Percentiles rank a stretch among this genome's conserved stretches.
phyloP scores from a whole-genome alignment of 176 grass and related monocot genomes.

The Bolboschoenus planiculmis region DNA sequence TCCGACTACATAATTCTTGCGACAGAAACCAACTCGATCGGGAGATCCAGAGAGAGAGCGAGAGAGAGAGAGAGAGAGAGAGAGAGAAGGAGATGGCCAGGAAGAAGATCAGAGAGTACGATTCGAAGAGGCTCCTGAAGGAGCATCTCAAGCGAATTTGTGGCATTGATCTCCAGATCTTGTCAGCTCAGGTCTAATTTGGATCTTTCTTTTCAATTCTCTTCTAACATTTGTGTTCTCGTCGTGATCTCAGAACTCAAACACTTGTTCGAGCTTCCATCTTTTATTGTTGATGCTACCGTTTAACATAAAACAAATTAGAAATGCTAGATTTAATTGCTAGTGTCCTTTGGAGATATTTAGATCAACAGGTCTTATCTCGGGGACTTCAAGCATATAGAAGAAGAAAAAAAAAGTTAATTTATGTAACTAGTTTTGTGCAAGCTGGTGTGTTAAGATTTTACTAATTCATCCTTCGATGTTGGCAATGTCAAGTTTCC shows the following conservation, averaged over 20 bases:
- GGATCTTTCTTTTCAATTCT: not conserved
- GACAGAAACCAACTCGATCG: not conserved
- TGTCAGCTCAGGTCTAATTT: slow-evolving; percentile 35
- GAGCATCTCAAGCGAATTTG: slow-evolving; percentile 39
- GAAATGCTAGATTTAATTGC: too few relatives aligned
- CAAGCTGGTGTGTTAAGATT: not conserved
- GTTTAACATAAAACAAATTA: not conserved
- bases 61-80: not conserved
- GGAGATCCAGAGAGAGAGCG: not conserved
- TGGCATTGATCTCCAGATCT: slow-evolving; percentile 37
- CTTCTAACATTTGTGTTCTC: not conserved
- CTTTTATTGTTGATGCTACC: not conserved
- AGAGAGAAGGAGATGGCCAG: slow-evolving; percentile 26
- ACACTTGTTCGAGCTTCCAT: not conserved
- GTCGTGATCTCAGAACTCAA: not conserved
- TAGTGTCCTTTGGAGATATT: not conserved
- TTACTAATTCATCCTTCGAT: not conserved
- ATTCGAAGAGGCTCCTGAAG: slow-evolving; percentile 45
- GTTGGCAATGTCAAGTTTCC: not conserved
- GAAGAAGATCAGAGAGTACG: slow-evolving; percentile 57
- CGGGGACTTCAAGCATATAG: not conserved
- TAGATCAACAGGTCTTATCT: not conserved
- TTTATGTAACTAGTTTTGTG: not conserved
- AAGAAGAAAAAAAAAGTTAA: not conserved
- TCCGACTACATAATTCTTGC: not conserved